Evolutionary conservation across 371 early-diverging fungal genomes (phyloP).

Genomic region (Apophysomyces ossiformis): DNA sequence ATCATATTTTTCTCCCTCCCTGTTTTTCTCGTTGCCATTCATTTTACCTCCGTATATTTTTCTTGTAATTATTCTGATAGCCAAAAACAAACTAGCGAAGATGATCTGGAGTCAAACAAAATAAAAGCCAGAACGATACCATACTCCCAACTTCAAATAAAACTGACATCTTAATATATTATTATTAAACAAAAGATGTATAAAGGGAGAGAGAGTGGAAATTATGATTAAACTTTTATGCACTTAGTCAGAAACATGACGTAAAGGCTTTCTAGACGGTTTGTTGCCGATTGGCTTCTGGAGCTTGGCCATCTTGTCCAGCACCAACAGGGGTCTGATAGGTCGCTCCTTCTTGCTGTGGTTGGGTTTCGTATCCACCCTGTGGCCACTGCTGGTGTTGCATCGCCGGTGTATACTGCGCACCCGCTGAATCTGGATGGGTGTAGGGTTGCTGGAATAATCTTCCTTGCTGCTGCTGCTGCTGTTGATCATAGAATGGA

Average conservation of each 20-base stretch:
- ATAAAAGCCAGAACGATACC: no score
- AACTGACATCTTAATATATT: no score
- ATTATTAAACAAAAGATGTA: no score
- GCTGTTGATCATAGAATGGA: background rate
- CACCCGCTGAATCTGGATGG: background rate
- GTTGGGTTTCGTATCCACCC: background rate
- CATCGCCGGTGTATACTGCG: constrained; percentile 3
- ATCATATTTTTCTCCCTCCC: background rate
- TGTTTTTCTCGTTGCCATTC: background rate
- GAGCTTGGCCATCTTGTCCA: background rate
- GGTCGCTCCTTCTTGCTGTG: background rate
- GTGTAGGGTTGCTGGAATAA: background rate
- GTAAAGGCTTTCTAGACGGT: background rate
- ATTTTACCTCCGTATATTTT: background rate
- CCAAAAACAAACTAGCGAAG: background rate
- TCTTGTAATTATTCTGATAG: background rate
- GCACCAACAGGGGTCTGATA: background rate
- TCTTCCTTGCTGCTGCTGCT: background rate
- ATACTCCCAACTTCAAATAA: no score
- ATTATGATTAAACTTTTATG: no score
- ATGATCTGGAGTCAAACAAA: no score
- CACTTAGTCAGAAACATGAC: background rate
- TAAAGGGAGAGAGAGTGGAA: no score
- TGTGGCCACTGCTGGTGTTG: background rate
- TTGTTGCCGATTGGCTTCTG: background rate